Evolutionary conservation across 2,329 filamentous ascomycete species (phyloP).

Genomic region (Trichoderma sp.): DNA sequence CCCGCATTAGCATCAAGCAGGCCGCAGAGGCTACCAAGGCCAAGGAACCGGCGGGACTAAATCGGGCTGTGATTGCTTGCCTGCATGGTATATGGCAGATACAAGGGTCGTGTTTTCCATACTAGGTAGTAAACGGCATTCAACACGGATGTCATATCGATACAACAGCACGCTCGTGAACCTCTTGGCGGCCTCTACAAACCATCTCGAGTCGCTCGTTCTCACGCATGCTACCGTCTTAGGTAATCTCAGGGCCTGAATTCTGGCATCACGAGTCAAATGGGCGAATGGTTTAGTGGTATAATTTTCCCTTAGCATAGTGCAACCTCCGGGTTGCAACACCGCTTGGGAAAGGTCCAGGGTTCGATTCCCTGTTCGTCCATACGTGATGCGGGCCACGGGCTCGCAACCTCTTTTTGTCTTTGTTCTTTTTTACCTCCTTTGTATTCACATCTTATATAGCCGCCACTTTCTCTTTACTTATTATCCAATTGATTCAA

Average conservation of each 20-base stretch:
- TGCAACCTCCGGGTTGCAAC: background rate
- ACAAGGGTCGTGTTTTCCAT: background rate
- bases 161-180: background rate
- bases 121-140: background rate
- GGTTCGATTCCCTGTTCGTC: constrained; percentile 23
- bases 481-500: background rate
- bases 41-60: background rate
- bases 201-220: background rate
- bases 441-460: background rate
- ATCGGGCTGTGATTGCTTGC: background rate
- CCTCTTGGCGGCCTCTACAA: background rate
- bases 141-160: background rate
- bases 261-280: background rate
- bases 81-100: background rate
- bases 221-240: background rate
- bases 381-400: constrained; percentile 2
- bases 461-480: background rate
- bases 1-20: background rate
- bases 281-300: constrained; percentile 20
- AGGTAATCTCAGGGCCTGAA: background rate
- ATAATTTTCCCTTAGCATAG: constrained; percentile 20
- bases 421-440: background rate
- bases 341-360: constrained; percentile 20
- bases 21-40: background rate
- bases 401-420: background rate